Percentiles rank a stretch among this genome's conserved stretches.
These are phyloP conservation scores for Chlamydomonas sp. DNA, from an alignment of 139 green algal genomes.

Conservation along the genomic window DNA sequence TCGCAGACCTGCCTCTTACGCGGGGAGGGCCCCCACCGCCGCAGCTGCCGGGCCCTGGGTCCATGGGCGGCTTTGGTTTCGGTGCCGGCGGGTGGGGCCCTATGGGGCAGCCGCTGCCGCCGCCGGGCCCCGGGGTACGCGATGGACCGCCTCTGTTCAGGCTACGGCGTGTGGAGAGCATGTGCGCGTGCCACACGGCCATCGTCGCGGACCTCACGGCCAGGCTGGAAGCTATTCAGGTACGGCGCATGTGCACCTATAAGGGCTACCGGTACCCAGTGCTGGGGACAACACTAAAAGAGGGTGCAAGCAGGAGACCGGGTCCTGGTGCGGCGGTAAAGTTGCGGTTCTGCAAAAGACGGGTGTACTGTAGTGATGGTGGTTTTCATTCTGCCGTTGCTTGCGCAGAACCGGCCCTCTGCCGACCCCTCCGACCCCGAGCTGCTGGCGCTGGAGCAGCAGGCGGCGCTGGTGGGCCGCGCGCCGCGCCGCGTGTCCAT, in stretches of 20 bases:
- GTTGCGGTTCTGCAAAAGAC: neutral
- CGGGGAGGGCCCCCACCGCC: neutral
- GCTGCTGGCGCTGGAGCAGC: conserved; percentile 37
- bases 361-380: too few species aligned
- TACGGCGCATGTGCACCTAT: neutral
- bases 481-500: conserved; percentile 44
- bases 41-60: too few species aligned
- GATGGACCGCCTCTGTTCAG: conserved; percentile 11
- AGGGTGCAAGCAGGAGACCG: too few species aligned
- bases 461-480: conserved; percentile 46
- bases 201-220: neutral
- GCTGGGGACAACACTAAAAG: too few species aligned
- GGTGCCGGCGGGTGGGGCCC: neutral
- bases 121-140: too few species aligned
- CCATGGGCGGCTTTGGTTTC: neutral
- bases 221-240: conserved; percentile 49
- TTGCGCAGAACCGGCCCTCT: conserved; percentile 44
- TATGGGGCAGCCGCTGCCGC: neutral
- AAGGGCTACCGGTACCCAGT: too few species aligned
- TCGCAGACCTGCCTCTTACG: conserved; percentile 27
- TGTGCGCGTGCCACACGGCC: conserved; percentile 45
- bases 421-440: conserved; percentile 49
- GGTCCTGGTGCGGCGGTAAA: neutral
- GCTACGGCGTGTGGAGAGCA: conserved; percentile 55
- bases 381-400: neutral